phyloP scores from a whole-genome alignment of 177 flowering plant genomes.

The Vitis hybrid region DNA sequence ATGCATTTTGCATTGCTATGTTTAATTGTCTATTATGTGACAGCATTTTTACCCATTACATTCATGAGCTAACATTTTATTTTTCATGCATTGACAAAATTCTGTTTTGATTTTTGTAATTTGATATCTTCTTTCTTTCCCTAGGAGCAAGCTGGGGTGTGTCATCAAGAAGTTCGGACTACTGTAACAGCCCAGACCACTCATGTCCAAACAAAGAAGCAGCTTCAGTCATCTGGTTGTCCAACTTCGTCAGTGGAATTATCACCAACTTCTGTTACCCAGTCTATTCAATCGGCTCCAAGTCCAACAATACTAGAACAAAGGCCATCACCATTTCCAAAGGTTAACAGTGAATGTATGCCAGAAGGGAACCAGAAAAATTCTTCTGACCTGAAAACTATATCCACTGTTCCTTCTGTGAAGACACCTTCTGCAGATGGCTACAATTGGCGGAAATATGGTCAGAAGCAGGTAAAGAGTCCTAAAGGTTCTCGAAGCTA shows the following conservation, averaged over 20 bases:
- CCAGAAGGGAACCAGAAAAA: conserved; percentile 29
- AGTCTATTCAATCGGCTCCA: conserved; percentile 33
- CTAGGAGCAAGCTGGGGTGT: conserved; percentile 38
- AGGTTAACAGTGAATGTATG: conserved; percentile 15
- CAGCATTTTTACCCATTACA: not conserved
- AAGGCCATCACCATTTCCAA: conserved; percentile 15
- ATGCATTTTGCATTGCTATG: not conserved
- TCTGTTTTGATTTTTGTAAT: not conserved
- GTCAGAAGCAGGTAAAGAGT: conserved; percentile 89
- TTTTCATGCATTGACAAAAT: not conserved
- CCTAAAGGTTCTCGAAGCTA: conserved; percentile 81
- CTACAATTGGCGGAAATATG: conserved; percentile 94
- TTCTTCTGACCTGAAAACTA: conserved; percentile 23
- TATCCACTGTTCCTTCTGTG: conserved; percentile 25
- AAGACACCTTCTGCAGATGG: conserved; percentile 67
- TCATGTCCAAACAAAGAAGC: conserved; percentile 31
- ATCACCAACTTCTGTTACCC: conserved; percentile 45
- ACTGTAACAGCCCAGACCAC: conserved; percentile 31
- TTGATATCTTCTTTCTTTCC: conserved; percentile 1
- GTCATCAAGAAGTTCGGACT: conserved; percentile 33
- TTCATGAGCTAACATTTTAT: not conserved
- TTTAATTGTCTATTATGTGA: not conserved
- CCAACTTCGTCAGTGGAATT: conserved; percentile 33
- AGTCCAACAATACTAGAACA: conserved; percentile 33
- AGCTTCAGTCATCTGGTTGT: conserved; percentile 22